These are phyloP conservation scores for Lasiodiplodia citricola DNA, from an alignment of 2,329 filamentous ascomycete genomes.

Conservation along the genomic window DNA sequence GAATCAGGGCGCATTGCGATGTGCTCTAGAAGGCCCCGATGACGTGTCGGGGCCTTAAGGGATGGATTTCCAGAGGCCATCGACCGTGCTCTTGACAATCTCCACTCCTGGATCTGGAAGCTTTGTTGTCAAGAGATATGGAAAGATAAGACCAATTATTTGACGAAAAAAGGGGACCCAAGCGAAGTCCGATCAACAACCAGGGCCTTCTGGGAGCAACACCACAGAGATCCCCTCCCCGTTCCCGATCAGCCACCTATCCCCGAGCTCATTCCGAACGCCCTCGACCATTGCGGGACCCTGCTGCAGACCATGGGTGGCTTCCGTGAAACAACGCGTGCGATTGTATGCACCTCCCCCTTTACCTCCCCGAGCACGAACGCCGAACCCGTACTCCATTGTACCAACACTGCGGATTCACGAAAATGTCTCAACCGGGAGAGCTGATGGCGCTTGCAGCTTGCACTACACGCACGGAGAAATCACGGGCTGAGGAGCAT, in stretches of 20 bases:
- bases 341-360: conserved; percentile 20
- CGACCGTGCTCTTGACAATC: background rate
- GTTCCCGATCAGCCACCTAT: conserved; percentile 15
- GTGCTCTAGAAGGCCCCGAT: background rate
- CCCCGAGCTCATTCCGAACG: conserved; percentile 19
- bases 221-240: conserved; percentile 2
- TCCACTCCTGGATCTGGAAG: background rate
- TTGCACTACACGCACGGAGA: conserved; percentile 15
- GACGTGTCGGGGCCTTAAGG: conserved; percentile 8
- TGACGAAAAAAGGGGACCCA: conserved; percentile 6
- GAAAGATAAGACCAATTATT: background rate
- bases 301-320: conserved; percentile 5
- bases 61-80: background rate
- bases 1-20: background rate
- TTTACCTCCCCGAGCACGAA: conserved; percentile 5
- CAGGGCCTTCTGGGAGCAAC: background rate
- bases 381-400: background rate
- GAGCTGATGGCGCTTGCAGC: conserved; percentile 3
- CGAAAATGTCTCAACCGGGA: conserved; percentile 13
- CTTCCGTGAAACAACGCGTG: conserved; percentile 7
- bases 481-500: background rate
- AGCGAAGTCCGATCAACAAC: background rate
- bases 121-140: background rate
- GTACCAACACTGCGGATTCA: conserved; percentile 8
- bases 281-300: background rate